Base-by-base conservation (phyloP, 2,329 filamentous ascomycete genomes). In the Myriosclerotinia duriaeana region DNA sequence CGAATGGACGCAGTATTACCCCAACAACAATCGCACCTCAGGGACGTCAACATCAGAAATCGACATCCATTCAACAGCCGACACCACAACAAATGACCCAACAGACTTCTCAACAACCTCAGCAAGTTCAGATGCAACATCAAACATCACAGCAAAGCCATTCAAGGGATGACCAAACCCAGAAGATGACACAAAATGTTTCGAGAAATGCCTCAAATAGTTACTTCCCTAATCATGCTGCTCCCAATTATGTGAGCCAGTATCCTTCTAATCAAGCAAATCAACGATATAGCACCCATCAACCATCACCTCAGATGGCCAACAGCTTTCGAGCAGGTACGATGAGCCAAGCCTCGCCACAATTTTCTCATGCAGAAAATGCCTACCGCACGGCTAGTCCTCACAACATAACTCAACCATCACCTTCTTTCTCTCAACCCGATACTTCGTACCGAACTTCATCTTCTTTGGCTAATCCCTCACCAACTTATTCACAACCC, bases 261-360 rank as follows among this genome's bases (percentile, higher is more conserved):
- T 76, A 76, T 68, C 70, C 73, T 6, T 72, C 74, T 26, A 72
- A 75, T 52, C 74, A 75, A 62, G 53, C 74, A 48, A 71, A 72
- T 30, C 74, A 76, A 58, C 69, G 74, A 34, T 76, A 75, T 60
- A 53, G 64, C 17, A 60, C 67, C 12, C 74, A 75, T 55, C 71
- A 74, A 56, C 68, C 72, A 8, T 76, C 75, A 11, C 74, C 74
- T 54, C 74, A 74, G 53, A 69, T 75, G 64, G 71, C 65, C 64
- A 75, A 72, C 22, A 67, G 59, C 44, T 75, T 72, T 58, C 68
- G 72, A 64, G 67, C 71, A 20, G 65, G 66, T 38, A 73, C 65
- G 40, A 61, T 75, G 44, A 65, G 71, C 20, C 73, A 75, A 66
- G 64, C 74, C 52, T 73, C 72, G 36, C 72, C 74, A 40, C 72